Percentiles rank a stretch among this genome's conserved stretches.
phyloP scores from a whole-genome alignment of 2,329 filamentous ascomycete species.

The Rutstroemia sp. region DNA sequence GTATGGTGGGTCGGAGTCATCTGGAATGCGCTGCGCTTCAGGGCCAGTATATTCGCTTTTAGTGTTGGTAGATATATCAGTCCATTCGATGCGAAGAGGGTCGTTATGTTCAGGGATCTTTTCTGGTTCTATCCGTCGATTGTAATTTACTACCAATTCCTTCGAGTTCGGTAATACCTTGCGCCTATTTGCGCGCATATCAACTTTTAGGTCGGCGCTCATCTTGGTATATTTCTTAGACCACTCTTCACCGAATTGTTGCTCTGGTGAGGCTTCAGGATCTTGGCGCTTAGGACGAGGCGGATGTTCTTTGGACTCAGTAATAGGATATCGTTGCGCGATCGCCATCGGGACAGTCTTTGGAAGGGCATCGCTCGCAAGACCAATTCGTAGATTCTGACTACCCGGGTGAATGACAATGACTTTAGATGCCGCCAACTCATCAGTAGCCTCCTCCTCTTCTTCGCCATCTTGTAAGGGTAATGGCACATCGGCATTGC shows the following conservation, averaged over 20 bases:
- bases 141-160: constrained; percentile 91
- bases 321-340: constrained; percentile 68
- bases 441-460: constrained; percentile 49
- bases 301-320: constrained; percentile 76
- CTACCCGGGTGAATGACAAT: constrained; percentile 95
- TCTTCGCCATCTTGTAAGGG: constrained; percentile 45
- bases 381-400: constrained; percentile 87
- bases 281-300: constrained; percentile 68
- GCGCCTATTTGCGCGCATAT: constrained; percentile 90
- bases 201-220: constrained; percentile 78
- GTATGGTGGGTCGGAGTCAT: constrained; percentile 82
- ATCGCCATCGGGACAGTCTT: constrained; percentile 93
- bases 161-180: constrained; percentile 96
- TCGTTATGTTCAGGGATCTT: constrained; percentile 93
- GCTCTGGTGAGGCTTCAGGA: constrained; percentile 51
- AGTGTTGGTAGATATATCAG: constrained; percentile 61
- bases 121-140: constrained; percentile 75
- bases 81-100: constrained; percentile 90
- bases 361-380: constrained; percentile 91
- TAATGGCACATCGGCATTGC: constrained; percentile 56
- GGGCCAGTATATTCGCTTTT: constrained; percentile 60
- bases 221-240: constrained; percentile 69
- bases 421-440: constrained; percentile 74
- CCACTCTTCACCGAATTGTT: constrained; percentile 82
- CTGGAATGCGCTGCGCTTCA: constrained; percentile 77